Conservation (phyloP, 1,284 basidiomycete genomes). For the Ceratobasidium sp. region DNA sequence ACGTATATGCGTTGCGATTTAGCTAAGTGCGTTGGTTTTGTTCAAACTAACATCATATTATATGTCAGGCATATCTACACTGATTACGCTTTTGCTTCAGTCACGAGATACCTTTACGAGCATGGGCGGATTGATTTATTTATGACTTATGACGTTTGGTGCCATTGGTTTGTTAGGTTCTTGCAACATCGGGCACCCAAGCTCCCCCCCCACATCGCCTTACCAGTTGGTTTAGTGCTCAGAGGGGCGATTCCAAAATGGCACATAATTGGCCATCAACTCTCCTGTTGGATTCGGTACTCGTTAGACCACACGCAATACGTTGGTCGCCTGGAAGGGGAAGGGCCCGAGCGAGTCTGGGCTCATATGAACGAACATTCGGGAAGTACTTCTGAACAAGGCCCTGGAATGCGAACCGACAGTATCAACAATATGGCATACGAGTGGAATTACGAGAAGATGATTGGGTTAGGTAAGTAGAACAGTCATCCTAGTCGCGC, state of each 20-base stretch:
- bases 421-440: slow-evolving; percentile 1
- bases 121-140: background rate
- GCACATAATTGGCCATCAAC: slow-evolving; percentile 10
- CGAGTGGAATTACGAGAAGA: slow-evolving; percentile 18
- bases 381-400: slow-evolving; percentile 16
- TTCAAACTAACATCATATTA: background rate
- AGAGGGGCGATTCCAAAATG: slow-evolving; percentile 21
- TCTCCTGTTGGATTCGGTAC: background rate
- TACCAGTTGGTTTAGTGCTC: background rate
- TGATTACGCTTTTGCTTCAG: slow-evolving; percentile 3
- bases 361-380: slow-evolving; percentile 12
- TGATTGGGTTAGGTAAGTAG: background rate
- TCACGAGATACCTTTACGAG: background rate
- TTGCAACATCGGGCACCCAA: background rate
- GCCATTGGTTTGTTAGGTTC: slow-evolving; percentile 1
- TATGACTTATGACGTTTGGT: slow-evolving; percentile 27
- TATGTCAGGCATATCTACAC: background rate
- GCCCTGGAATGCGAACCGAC: slow-evolving; percentile 5
- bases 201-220: background rate
- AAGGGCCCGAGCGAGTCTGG: no score
- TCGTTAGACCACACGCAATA: background rate
- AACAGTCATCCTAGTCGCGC: no score
- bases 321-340: slow-evolving; percentile 26
- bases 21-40: background rate
- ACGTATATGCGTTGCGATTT: background rate